These are phyloP conservation scores for Quercus agrifolia DNA, from an alignment of 306 rosid genomes.

Conservation along the genomic window DNA sequence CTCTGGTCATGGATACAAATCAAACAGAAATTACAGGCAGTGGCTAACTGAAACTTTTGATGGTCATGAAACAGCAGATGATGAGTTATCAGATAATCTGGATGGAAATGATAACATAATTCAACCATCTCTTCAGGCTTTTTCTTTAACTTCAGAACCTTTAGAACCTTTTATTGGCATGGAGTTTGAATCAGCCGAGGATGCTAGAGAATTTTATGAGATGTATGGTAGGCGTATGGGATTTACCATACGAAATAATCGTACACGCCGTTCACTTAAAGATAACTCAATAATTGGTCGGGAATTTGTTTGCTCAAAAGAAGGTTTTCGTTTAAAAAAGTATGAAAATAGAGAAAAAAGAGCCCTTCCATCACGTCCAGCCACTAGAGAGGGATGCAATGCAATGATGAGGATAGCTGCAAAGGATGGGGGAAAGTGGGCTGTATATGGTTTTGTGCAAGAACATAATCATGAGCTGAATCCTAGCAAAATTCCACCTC, in stretches of 20 bases:
- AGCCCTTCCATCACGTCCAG: neutral
- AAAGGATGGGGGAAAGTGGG: conserved; percentile 17
- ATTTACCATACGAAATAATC: conserved; percentile 20
- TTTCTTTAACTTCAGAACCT: neutral
- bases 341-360: neutral
- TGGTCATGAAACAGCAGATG: conserved; percentile 18
- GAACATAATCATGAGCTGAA: conserved; percentile 21
- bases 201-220: conserved; percentile 20
- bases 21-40: conserved; percentile 14
- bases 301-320: conserved; percentile 25
- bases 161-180: conserved; percentile 15
- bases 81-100: conserved; percentile 5
- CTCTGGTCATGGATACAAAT: conserved; percentile 4
- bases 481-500: conserved; percentile 17
- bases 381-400: conserved; percentile 15
- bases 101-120: conserved; percentile 7
- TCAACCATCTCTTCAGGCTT: conserved; percentile 15
- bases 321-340: conserved; percentile 12
- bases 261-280: conserved; percentile 20
- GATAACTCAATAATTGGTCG: conserved; percentile 22
- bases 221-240: conserved; percentile 18
- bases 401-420: conserved; percentile 15
- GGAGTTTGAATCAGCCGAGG: conserved; percentile 20
- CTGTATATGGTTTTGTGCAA: conserved; percentile 15
- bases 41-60: conserved; percentile 18